These are phyloP conservation scores for Phoma sp. DNA, from an alignment of 2,329 filamentous ascomycete species.

Conservation along the genomic window DNA sequence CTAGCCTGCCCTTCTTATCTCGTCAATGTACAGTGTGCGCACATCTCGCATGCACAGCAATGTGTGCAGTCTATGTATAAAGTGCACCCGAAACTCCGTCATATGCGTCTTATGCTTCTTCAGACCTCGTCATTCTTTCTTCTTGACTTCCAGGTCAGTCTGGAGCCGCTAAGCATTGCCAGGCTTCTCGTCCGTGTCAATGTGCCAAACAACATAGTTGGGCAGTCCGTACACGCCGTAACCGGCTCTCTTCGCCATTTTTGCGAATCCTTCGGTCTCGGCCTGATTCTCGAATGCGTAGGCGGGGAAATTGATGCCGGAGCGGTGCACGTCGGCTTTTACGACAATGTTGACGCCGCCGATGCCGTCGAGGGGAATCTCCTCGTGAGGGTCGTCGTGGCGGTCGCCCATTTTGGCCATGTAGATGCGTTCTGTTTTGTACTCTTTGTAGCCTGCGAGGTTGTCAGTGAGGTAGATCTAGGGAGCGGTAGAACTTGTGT, in stretches of 20 bases:
- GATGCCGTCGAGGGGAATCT: constrained; percentile 92
- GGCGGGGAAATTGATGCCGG: constrained; percentile 95
- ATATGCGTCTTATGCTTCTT: constrained; percentile 14
- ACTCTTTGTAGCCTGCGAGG: constrained; percentile 89
- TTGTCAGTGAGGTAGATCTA: not conserved
- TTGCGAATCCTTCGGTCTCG: constrained; percentile 97
- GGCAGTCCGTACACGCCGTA: constrained; percentile 91
- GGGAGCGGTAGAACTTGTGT: not conserved
- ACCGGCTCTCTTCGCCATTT: constrained; percentile 96
- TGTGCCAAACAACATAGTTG: constrained; percentile 99
- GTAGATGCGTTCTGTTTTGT: constrained; percentile 86
- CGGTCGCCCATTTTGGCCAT: constrained; percentile 93
- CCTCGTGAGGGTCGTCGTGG: constrained; percentile 88
- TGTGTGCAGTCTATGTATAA: no score
- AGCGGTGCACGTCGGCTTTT: constrained; percentile 96
- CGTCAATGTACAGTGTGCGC: constrained; percentile 4
- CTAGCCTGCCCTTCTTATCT: not conserved
- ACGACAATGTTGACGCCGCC: constrained; percentile 97
- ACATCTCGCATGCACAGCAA: not conserved
- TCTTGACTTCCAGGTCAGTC: no score
- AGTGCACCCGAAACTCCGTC: constrained; percentile 8
- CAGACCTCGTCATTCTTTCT: not conserved
- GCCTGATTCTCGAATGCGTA: constrained; percentile 99
- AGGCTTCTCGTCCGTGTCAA: constrained; percentile 93
- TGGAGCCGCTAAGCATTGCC: constrained; percentile 70